Base-by-base conservation (phyloP, 257 asterid species). In the Solanum microdontum region DNA sequence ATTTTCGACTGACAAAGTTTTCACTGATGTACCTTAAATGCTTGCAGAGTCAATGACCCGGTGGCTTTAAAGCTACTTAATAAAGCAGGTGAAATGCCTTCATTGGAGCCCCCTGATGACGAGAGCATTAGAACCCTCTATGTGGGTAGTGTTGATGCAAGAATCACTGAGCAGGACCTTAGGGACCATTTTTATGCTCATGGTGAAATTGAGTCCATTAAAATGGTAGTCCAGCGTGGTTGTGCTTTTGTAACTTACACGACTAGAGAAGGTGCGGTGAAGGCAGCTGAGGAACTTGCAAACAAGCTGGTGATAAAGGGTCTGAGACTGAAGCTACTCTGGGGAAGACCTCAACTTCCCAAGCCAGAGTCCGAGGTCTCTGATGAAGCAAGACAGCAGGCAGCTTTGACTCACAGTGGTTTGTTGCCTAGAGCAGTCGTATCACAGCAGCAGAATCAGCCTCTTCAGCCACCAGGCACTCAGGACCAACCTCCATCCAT, bases 81-180 rank as follows among this genome's bases (percentile, higher is more conserved):
- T 90, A 96, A 95, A 92, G 99, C 99, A 24, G 99, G 99, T 84
- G 99, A 97, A 90, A 97, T 96, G 99, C 99, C 99, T 86, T 92
- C 99, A n/a, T 89, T 97, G 86, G 99, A 96, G 89, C 98, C 99
- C 62, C 99, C 99, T 8, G 98, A 97, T 3, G 99, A 97, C 26
- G 98, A 95, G 91, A 93, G 93, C 93, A 96, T 97, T 82, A 93
- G 97, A 91, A 95, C 99, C 90, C 98, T 97, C 14, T 96, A 97
- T 72, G 91, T 97, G 8, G 99, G 99, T 68, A 98, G 99, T 76
- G 94, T 97, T 58, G 99, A 96, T 89, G 97, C 96, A 24, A 94
- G 98, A 87, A 87, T 97, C 70, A 91, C 91, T 0, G 99, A 96
- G 88, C 98, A 97, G 88, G 99, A 97, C 89, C 89, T 97, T 48